These are phyloP conservation scores for Microbotryum saponariae DNA, from an alignment of 1,284 basidiomycete genomes.

Conservation along the genomic window DNA sequence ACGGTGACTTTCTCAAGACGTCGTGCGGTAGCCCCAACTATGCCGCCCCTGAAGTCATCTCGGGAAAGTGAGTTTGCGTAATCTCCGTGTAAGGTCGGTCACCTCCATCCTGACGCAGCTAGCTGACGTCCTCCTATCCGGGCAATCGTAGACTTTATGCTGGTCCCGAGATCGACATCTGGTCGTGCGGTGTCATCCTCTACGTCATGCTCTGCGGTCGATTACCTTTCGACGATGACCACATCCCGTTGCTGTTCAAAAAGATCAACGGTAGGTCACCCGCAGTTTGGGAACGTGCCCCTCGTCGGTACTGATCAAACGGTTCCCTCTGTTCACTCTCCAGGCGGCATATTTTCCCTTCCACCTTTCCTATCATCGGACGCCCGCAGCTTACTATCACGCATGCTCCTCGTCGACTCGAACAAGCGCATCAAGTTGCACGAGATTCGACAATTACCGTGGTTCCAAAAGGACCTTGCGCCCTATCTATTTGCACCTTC, in stretches of 20 bases:
- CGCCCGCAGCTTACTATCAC: slow-evolving; percentile 65
- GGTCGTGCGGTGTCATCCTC: slow-evolving; percentile 90
- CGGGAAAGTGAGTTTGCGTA: slow-evolving; percentile 53
- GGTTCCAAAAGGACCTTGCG: slow-evolving; percentile 76
- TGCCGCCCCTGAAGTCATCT: slow-evolving; percentile 90
- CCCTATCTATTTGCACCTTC: slow-evolving; percentile 55
- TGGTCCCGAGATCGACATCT: slow-evolving; percentile 94
- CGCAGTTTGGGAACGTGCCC: too few species aligned
- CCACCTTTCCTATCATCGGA: slow-evolving; percentile 69
- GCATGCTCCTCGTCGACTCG: slow-evolving; percentile 86
- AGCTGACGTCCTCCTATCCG: background rate
- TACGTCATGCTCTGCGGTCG: slow-evolving; percentile 90
- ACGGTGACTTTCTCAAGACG: slow-evolving; percentile 89
- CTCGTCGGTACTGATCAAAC: background rate
- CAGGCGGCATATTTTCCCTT: slow-evolving; percentile 76
- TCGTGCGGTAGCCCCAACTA: slow-evolving; percentile 95
- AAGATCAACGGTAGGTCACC: slow-evolving; percentile 75
- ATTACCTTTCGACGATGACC: slow-evolving; percentile 90
- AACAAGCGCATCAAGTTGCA: slow-evolving; percentile 84
- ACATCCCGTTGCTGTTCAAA: slow-evolving; percentile 80
- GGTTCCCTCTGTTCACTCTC: background rate
- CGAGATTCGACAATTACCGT: slow-evolving; percentile 80
- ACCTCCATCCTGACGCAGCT: background rate
- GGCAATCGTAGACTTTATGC: slow-evolving; percentile 58
- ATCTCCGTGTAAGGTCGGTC: too few species aligned